phyloP scores from a whole-genome alignment of 371 early-diverging fungal genomes.

The Conidiobolus incongruus region DNA sequence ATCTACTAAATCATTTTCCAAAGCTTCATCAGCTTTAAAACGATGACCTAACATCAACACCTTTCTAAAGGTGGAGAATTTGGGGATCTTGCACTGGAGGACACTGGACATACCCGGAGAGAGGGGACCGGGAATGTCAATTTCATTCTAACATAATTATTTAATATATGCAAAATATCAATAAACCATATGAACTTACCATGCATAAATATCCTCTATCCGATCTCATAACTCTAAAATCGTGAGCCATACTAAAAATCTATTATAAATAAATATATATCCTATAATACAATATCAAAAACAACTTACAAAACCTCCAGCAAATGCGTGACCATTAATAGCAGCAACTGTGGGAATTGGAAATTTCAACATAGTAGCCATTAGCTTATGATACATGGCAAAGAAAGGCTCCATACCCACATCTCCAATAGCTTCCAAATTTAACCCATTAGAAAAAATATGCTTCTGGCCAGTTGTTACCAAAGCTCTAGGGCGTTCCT shows the following conservation, averaged over 20 bases:
- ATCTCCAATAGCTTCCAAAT: slow-evolving; percentile 24
- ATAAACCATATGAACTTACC: background rate
- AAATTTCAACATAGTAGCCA: slow-evolving; percentile 31
- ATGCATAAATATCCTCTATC: background rate
- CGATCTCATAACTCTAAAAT: slow-evolving; percentile 8
- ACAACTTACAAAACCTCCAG: slow-evolving; percentile 25
- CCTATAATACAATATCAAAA: background rate
- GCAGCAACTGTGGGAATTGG: slow-evolving; percentile 66
- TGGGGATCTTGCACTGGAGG: background rate
- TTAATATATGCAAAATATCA: background rate
- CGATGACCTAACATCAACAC: no score
- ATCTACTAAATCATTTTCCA: slow-evolving; percentile 36
- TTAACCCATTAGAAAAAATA: slow-evolving; percentile 59
- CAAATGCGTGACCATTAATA: slow-evolving; percentile 66
- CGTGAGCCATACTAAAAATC: slow-evolving; percentile 55
- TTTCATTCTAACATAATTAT: slow-evolving; percentile 25
- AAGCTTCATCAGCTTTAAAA: slow-evolving; percentile 32
- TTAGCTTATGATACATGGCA: slow-evolving; percentile 18
- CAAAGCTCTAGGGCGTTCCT: slow-evolving; percentile 19
- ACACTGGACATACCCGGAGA: slow-evolving; percentile 38
- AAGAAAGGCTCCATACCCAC: slow-evolving; percentile 15
- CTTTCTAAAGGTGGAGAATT: no score
- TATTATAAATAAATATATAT: slow-evolving; percentile 8
- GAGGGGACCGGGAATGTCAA: slow-evolving; percentile 44
- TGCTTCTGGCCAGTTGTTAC: slow-evolving; percentile 42